Conservation (phyloP, 805 yeast genomes). For the Isabelozyma rhagii region DNA sequence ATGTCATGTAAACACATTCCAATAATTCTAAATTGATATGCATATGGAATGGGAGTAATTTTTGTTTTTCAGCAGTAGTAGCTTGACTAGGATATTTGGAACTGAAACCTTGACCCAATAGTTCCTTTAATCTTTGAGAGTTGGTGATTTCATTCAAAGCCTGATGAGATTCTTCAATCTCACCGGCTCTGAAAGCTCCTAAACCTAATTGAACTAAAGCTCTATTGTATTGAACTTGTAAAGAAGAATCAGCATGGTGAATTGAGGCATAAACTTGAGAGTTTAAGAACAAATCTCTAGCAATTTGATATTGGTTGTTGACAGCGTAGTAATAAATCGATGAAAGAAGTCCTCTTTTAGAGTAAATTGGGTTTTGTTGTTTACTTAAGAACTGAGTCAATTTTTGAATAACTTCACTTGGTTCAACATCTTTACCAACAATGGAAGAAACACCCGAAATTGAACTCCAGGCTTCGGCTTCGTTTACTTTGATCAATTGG, state of each 20-base stretch:
- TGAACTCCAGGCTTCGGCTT: constrained; percentile 69
- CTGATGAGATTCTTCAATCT: constrained; percentile 83
- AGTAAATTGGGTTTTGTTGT: constrained; percentile 65
- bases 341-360: constrained; percentile 79
- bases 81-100: constrained; percentile 63
- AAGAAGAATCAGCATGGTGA: constrained; percentile 76
- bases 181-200: constrained; percentile 89
- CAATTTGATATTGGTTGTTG: constrained; percentile 76
- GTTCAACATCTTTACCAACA: constrained; percentile 16
- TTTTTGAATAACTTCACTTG: constrained; percentile 54
- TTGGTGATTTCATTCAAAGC: constrained; percentile 83
- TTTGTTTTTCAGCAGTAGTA: constrained; percentile 64
- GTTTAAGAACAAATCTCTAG: constrained; percentile 82
- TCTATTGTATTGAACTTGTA: constrained; percentile 93
- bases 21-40: constrained; percentile 94
- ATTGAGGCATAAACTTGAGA: constrained; percentile 83
- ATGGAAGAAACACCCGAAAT: constrained; percentile 30
- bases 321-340: constrained; percentile 90
- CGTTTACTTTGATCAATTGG: constrained; percentile 65
- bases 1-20: constrained; percentile 90
- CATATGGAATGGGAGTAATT: constrained; percentile 95
- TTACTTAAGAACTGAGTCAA: constrained; percentile 64
- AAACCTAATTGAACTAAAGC: constrained; percentile 94
- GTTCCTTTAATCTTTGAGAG: constrained; percentile 82
- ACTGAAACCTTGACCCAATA: constrained; percentile 82